Evolutionary conservation across 2,329 filamentous ascomycete genomes (phyloP), one percentile per base, ranked within the genome.

Genomic region (Endothia cerciana): DNA sequence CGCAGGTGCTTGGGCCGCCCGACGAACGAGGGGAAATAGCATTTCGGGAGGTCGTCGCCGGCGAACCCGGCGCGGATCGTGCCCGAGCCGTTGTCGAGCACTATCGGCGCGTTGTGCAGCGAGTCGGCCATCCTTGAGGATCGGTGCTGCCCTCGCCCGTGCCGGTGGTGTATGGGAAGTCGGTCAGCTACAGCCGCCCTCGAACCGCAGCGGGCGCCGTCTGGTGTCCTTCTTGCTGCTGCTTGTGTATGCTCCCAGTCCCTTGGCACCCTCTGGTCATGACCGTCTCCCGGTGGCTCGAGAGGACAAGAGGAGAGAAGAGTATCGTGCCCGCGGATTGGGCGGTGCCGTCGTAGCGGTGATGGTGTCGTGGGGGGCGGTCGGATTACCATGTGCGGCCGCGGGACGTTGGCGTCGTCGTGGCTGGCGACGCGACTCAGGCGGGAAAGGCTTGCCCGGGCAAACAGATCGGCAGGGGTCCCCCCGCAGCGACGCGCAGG

Each of bases 81-180:
- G 71, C 95, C 95, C 71, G 94, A 97, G 74, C 95, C 95, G 82
- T 99, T 99, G 87, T 99, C 95, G 75, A 99, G 91, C 76, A 99
- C 95, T 79, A 99, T 97, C 67, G 95, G 94, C 72, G 93, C 94
- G 85, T 99, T 99, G 84, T 97, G 95, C 64, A 98, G 88, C 65
- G 82, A 82, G 70, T 88, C 85, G 69, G 84, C 79, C 85, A 88
- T 87, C 25, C n/a, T 67, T 45, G 55, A 33, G 28, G 28, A n/a
- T 13, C 41, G 1, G 47, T 36, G 33, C 15, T 28, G n/a, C 13
- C 11, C 25, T 22, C 45, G 47, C 45, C 25, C 45, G 22, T 28
- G 45, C 45, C n/a, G n/a, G n/a, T n/a, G 11, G 28, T 25, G 22
- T 25, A 7, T 13, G 5, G 47, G 47, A 22, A 51, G 25, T 51